Base-by-base conservation (phyloP, 164 flowering plant species). In the Macadamia tetraphylla region DNA sequence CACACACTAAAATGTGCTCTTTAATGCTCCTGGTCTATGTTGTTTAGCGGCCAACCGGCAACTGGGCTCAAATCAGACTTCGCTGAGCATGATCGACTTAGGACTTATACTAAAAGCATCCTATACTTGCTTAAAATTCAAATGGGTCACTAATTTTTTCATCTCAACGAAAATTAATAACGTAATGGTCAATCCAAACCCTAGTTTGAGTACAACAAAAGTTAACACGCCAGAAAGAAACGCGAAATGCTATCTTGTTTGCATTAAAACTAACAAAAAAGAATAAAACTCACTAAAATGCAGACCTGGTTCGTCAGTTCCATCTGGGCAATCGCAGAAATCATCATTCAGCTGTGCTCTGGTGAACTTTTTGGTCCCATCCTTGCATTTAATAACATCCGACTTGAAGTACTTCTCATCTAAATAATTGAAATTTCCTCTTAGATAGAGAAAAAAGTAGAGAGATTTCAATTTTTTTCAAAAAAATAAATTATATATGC, bases 291-390 rank as follows among this genome's bases (percentile, higher is more conserved):
- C 65, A 62, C 10, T 15, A 42, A 35, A 44, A 60, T 12, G 49
- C 64, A 43, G 6, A 88, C 97, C 97, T 29, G 98, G 98, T 75
- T 92, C 98, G 71, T 92, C 98, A 51, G 96, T 82, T 72, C 89
- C 94, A 64, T 92, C 98, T 29, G 82, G 81, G 74, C 98, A 92
- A 66, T 92, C 98, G 61, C 98, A 92, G 78, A 83, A 92, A 57
- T 89, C 87, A 65, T 92, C 98, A 70, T 92, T 92, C 60, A 92
- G 81, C 83, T 87, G 92, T 52, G 86, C 77, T 73, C 76, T 87
- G 31, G 72, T 64, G 75, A 92, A 84, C 68, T 77, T 86, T 66
- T 82, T 84, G 11, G 93, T 90, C 82, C 96, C 96, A 76, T 90
- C 96, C 73, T 79, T 90, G 70, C 98, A 92, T 62, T 83, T 82